These are phyloP conservation scores for Sporothrix dimorphospora DNA, from an alignment of 2,329 filamentous ascomycete genomes.

Conservation along the genomic window DNA sequence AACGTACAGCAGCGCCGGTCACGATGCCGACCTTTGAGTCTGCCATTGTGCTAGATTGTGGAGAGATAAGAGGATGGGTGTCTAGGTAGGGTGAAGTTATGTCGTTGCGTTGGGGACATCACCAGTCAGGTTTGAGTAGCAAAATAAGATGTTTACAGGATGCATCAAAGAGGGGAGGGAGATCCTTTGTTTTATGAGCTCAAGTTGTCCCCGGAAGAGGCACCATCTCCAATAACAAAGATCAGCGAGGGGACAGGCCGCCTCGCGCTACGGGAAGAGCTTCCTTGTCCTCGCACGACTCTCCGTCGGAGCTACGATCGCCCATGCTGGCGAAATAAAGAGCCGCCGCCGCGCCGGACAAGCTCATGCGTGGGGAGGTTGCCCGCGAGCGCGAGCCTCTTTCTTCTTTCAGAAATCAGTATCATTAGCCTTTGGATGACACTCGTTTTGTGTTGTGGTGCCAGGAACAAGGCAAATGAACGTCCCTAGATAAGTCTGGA, in stretches of 20 bases:
- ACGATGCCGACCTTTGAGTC: constrained; percentile 30
- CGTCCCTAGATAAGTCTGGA: not conserved
- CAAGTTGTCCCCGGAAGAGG: not conserved
- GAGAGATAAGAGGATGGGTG: not conserved
- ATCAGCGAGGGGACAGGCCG: not conserved
- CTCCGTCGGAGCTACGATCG: not conserved
- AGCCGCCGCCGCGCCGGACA: constrained; percentile 1
- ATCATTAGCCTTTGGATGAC: too few species aligned
- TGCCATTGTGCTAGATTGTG: not conserved
- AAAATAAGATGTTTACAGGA: not conserved
- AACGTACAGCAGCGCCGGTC: constrained; percentile 30
- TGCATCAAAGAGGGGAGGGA: not conserved
- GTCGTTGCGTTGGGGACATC: not conserved
- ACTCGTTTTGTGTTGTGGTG: not conserved
- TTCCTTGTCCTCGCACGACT: not conserved
- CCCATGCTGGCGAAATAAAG: not conserved
- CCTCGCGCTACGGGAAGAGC: not conserved
- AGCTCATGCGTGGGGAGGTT: not conserved
- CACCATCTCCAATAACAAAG: not conserved
- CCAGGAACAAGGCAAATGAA: not conserved
- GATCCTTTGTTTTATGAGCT: not conserved
- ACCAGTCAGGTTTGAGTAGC: not conserved
- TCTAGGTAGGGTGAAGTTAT: not conserved
- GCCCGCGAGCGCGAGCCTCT: not conserved
- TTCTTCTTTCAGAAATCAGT: not conserved